Evolutionary conservation across 2,329 filamentous ascomycete genomes (phyloP).

Genomic region (Aspergillus sp.): DNA sequence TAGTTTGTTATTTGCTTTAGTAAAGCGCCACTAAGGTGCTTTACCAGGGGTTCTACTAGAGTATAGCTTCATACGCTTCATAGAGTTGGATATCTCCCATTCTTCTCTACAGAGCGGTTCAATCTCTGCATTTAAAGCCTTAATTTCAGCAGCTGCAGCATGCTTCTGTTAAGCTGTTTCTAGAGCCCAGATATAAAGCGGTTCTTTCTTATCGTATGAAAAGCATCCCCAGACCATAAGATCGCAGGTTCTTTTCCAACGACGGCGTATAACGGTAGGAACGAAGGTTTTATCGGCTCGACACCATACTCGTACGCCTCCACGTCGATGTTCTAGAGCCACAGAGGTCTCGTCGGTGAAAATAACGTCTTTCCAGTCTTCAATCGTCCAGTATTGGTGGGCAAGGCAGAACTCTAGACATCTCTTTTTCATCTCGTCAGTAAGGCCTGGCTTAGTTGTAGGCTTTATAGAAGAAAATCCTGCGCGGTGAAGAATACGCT

Average conservation of each 20-base stretch:
- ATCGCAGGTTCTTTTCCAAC: background rate
- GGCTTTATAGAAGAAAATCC: background rate
- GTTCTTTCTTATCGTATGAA: background rate
- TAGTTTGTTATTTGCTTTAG: background rate
- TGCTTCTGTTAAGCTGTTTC: background rate
- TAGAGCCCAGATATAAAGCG: background rate
- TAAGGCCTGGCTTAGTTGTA: background rate
- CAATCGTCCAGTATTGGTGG: background rate
- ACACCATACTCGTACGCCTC: background rate
- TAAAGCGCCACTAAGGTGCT: background rate
- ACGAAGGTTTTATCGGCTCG: background rate
- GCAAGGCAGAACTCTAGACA: background rate
- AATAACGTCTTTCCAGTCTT: background rate
- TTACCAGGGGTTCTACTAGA: background rate
- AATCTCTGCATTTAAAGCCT: background rate
- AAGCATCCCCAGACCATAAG: background rate
- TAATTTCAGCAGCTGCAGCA: background rate
- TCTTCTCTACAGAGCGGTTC: background rate
- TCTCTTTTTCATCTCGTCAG: background rate
- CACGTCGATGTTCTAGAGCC: background rate
- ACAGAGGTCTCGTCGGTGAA: background rate
- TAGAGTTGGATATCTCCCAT: background rate
- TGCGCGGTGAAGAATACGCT: background rate
- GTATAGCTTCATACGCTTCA: too few species aligned
- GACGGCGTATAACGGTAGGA: background rate